These are phyloP conservation scores for Verticillium nubilum DNA, from an alignment of 2,329 filamentous ascomycete genomes.

Conservation along the genomic window DNA sequence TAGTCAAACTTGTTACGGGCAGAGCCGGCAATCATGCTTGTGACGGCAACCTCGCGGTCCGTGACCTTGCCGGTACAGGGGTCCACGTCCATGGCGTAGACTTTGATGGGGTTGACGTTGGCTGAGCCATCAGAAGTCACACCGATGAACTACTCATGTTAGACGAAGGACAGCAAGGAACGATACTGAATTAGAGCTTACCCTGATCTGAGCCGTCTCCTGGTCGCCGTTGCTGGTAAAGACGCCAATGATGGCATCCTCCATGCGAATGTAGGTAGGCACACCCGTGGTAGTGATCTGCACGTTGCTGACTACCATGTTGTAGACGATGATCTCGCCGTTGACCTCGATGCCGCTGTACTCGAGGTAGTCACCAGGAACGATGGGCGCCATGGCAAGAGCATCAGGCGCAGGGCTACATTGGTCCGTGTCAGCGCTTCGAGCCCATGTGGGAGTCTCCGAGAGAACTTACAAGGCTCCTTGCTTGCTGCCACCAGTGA, in stretches of 20 bases:
- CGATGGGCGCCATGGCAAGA: conserved; percentile 32
- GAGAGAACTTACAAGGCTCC: conserved; percentile 9
- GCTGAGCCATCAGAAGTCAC: conserved; percentile 25
- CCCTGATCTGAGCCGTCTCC: conserved; percentile 26
- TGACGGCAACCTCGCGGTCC: conserved; percentile 26
- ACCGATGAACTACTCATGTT: conserved; percentile 24
- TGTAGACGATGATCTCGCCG: conserved; percentile 28
- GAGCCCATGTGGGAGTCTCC: neutral
- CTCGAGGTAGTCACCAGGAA: conserved; percentile 32
- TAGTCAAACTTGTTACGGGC: conserved; percentile 33
- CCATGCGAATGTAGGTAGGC: conserved; percentile 33
- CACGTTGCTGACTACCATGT: conserved; percentile 29
- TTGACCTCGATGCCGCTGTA: conserved; percentile 26
- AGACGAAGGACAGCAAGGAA: no score
- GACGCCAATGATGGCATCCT: conserved; percentile 34
- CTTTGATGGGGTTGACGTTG: conserved; percentile 23
- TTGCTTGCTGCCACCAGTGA: conserved; percentile 7
- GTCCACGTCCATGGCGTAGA: conserved; percentile 34
- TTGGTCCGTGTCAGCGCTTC: neutral
- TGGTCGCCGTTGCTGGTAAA: conserved; percentile 24
- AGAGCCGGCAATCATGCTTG: conserved; percentile 19
- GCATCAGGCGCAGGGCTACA: conserved; percentile 25
- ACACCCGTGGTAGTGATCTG: conserved; percentile 26
- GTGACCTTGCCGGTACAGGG: conserved; percentile 33
- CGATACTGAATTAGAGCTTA: conserved; percentile 4